Evolutionary conservation across 352 stramenopile species (phyloP).

Genomic region (Phytophthora pisi): DNA sequence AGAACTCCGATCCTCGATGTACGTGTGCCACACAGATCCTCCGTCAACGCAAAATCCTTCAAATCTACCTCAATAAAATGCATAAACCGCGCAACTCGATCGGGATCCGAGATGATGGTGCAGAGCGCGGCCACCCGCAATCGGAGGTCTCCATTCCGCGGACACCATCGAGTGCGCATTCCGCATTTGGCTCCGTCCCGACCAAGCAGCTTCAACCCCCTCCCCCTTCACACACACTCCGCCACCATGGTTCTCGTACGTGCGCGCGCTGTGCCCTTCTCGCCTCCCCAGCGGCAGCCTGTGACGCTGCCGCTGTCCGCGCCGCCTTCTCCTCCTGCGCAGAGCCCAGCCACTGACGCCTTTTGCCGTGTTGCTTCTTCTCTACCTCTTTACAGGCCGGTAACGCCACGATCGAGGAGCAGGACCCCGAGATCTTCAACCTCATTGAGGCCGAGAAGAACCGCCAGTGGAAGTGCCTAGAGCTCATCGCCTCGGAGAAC

Average conservation of each 20-base stretch:
- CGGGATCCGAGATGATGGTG: slow-evolving; percentile 36
- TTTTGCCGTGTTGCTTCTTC: slow-evolving; percentile 1
- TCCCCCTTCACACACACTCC: neutral
- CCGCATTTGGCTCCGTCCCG: slow-evolving; percentile 36
- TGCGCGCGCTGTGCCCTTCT: slow-evolving; percentile 9
- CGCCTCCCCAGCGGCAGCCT: neutral
- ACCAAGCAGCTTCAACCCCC: slow-evolving; percentile 17
- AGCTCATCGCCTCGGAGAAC: slow-evolving; percentile 99
- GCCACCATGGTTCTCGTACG: slow-evolving; percentile 64
- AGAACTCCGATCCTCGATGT: slow-evolving; percentile 22
- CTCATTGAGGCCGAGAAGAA: slow-evolving; percentile 99
- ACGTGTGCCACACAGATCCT: slow-evolving; percentile 1
- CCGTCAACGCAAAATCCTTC: neutral
- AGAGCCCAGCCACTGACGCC: neutral
- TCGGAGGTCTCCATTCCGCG: neutral
- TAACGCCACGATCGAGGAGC: slow-evolving; percentile 89
- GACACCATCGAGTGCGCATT: slow-evolving; percentile 27
- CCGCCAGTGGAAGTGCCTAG: slow-evolving; percentile 96
- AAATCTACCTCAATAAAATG: neutral
- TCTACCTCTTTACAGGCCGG: slow-evolving; percentile 39
- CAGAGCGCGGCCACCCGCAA: too few species aligned
- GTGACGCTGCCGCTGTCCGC: neutral
- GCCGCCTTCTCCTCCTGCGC: neutral
- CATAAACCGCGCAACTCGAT: slow-evolving; percentile 27
- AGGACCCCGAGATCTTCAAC: slow-evolving; percentile 98